Conservation (phyloP, 495 filamentous ascomycete species). For the Hypoxylon crocopeplum region DNA sequence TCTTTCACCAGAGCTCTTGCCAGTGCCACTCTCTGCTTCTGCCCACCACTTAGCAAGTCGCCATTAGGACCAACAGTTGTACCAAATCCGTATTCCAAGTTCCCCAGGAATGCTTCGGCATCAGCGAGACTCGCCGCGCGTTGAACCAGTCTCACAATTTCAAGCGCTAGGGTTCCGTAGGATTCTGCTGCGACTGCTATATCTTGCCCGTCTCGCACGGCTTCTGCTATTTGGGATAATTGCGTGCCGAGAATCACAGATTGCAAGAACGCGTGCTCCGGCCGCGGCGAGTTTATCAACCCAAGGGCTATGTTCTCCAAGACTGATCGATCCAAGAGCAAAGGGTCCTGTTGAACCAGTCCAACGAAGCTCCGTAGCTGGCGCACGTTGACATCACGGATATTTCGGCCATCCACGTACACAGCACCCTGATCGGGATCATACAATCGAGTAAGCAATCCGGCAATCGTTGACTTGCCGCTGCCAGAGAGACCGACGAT, state of each 20-base stretch:
- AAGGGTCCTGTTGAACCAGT: constrained; percentile 72
- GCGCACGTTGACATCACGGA: constrained; percentile 63
- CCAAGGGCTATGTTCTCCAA: constrained; percentile 74
- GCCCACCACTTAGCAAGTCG: constrained; percentile 60
- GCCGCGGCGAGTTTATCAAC: constrained; percentile 62
- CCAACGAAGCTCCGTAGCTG: constrained; percentile 63
- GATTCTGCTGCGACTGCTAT: constrained; percentile 32
- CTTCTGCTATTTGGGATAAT: constrained; percentile 29
- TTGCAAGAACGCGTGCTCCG: constrained; percentile 46
- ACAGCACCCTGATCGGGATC: constrained; percentile 54
- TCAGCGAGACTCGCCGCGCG: constrained; percentile 48
- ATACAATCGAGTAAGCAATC: constrained; percentile 62
- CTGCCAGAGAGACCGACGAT: constrained; percentile 74
- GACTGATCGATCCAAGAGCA: constrained; percentile 68
- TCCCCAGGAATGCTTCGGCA: constrained; percentile 46
- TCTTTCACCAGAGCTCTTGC: constrained; percentile 58
- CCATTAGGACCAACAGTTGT: constrained; percentile 58
- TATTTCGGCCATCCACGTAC: constrained; percentile 58
- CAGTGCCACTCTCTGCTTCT: constrained; percentile 69
- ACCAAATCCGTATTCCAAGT: constrained; percentile 50
- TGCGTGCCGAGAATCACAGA: constrained; percentile 29
- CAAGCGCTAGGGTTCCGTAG: constrained; percentile 28
- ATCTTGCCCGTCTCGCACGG: constrained; percentile 35
- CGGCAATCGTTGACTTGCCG: constrained; percentile 74
- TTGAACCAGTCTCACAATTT: constrained; percentile 43